Percentiles rank a stretch among this genome's conserved stretches.
Conservation (phyloP, 371 early-diverging fungal species). For the Actinomucor elegans region DNA sequence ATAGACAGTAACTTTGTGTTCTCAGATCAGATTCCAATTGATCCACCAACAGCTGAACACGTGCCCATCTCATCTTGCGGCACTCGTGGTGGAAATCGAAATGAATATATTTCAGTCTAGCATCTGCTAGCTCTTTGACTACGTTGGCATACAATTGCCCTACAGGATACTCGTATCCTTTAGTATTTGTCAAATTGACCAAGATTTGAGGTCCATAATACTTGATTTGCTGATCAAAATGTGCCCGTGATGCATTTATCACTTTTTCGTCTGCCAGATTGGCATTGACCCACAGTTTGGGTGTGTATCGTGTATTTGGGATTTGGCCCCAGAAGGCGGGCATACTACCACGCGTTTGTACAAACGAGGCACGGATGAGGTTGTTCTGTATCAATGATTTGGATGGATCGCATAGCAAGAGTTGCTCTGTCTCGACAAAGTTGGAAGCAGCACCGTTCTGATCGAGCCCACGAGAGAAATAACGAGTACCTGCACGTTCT, state of each 20-base stretch:
- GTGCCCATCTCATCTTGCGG: conserved; percentile 83
- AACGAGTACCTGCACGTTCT: conserved; percentile 82
- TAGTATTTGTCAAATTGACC: conserved; percentile 89
- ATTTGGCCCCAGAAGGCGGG: conserved; percentile 96
- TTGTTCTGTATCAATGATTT: conserved; percentile 14
- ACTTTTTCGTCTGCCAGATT: conserved; percentile 53
- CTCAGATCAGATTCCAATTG: conserved; percentile 63
- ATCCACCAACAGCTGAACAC: conserved; percentile 76
- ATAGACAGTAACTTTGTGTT: conserved; percentile 49
- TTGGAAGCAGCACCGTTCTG: conserved; percentile 92
- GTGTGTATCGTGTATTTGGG: conserved; percentile 88
- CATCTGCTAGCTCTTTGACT: conserved; percentile 49
- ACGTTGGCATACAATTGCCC: conserved; percentile 69
- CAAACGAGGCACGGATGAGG: conserved; percentile 58
- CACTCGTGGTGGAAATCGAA: conserved; percentile 98
- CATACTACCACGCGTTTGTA: conserved; percentile 97
- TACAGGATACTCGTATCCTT: conserved; percentile 83
- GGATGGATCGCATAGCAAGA: conserved; percentile 58
- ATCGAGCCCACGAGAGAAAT: conserved; percentile 94
- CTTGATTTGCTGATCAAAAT: conserved; percentile 68
- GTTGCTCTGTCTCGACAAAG: conserved; percentile 98
- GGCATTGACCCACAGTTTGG: conserved; percentile 63
- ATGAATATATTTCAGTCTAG: conserved; percentile 70
- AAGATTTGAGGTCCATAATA: conserved; percentile 78
- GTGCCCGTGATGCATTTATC: conserved; percentile 56